phyloP scores from a whole-genome alignment of 768 basidiomycete genomes.

The Psilocybe cubensis region DNA sequence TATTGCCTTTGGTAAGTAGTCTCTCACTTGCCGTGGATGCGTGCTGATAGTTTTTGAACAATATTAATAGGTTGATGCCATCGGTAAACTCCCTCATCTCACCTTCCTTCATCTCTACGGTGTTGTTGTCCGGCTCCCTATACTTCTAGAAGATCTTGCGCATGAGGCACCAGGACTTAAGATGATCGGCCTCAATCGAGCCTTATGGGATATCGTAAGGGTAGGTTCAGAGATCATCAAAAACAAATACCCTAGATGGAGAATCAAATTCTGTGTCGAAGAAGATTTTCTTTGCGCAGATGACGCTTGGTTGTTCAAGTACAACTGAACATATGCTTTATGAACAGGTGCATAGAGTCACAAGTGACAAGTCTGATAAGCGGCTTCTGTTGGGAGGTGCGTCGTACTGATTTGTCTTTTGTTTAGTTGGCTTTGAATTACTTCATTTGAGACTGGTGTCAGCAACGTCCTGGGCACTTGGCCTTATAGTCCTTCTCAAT shows the following conservation, averaged over 20 bases:
- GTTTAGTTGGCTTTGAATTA: not conserved
- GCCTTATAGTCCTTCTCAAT: not conserved
- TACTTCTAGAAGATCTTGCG: slow-evolving; percentile 37
- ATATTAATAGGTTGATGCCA: slow-evolving; percentile 24
- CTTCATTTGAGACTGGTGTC: not conserved
- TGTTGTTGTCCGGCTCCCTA: slow-evolving; percentile 29
- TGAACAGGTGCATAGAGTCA: slow-evolving; percentile 5
- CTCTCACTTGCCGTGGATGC: not conserved
- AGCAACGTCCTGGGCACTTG: not conserved
- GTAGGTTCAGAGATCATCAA: slow-evolving; percentile 30
- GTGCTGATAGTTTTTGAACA: not conserved
- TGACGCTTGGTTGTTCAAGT: slow-evolving; percentile 44
- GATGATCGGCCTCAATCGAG: slow-evolving; percentile 41
- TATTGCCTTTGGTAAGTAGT: slow-evolving; percentile 30
- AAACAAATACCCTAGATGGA: slow-evolving; percentile 42
- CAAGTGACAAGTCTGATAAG: slow-evolving; percentile 20
- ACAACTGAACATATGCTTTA: slow-evolving; percentile 24
- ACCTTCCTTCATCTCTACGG: slow-evolving; percentile 43
- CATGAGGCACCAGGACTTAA: slow-evolving; percentile 32
- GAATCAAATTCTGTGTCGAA: slow-evolving; percentile 39
- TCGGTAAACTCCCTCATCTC: slow-evolving; percentile 31
- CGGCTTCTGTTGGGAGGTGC: slow-evolving; percentile 13
- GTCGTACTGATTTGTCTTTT: slow-evolving; percentile 13
- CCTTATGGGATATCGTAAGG: slow-evolving; percentile 38
- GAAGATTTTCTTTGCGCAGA: slow-evolving; percentile 40